Base-by-base conservation (phyloP, 2,329 filamentous ascomycete genomes). In the Pestalotiopsis sp. region DNA sequence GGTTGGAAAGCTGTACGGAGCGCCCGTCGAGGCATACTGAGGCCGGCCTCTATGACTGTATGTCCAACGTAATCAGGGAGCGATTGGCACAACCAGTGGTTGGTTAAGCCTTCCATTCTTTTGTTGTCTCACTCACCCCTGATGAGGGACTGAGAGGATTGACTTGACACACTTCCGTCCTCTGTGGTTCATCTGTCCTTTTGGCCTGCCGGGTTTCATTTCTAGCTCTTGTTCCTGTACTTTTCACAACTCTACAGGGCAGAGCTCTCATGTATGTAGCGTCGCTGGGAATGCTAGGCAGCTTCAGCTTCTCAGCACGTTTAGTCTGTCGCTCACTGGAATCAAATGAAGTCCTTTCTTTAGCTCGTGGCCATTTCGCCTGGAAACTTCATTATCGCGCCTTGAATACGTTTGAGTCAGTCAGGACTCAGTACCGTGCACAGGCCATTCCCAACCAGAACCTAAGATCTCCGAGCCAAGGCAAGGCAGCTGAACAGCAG, bases 401-500 rank as follows among this genome's bases (percentile, higher is more conserved):
- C 17, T 10, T 26, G 55, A 26, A 57, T 26, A 3, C 44, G n/a
- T 4, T 52, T 52, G 44, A 11, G 1, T 14, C 13, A 26, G 20
- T 11, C 20, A 3, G 55, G 26, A 57, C 20, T 11, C 20, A 3
- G 55, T 57, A 57, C 20, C 55, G 5, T 7, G 20, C 9, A 11
- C 3, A 13, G 6, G 1, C 1, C 20, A n/a, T 26, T 39, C 17
- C 58, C 17, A 60, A 9, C 11, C 30, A 35, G n/a, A 2, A 22
- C 24, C 69, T 58, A 72, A 20, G 66, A 35, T 48, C 69, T 76
- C 2, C 71, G 75, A 40, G 79, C 79, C 30, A 83, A 72, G 26
- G 77, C 78, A 39, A 80, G 77, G 68, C 79, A 79, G 66, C 80
- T 81, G 68, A 82, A 82, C 5, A 77, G 73, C 35, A 80, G 66